phyloP scores from a whole-genome alignment of 2,329 filamentous ascomycete genomes.

The Talaromyces amestolkiae region DNA sequence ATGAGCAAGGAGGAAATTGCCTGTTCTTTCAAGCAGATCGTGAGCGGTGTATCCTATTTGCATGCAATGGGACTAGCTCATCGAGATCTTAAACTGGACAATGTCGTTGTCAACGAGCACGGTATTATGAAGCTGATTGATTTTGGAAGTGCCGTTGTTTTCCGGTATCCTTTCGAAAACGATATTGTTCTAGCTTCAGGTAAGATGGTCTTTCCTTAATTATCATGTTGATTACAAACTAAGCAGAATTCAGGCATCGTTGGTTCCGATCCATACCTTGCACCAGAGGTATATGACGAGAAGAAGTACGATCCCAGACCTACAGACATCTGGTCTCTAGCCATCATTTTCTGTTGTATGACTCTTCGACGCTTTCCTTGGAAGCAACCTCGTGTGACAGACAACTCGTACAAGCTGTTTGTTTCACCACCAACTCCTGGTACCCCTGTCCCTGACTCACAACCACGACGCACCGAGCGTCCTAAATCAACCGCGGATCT shows the following conservation, averaged over 20 bases:
- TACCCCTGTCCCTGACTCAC: slow-evolving; percentile 44
- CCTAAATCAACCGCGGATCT: slow-evolving; percentile 39
- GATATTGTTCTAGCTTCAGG: slow-evolving; percentile 78
- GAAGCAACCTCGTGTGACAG: slow-evolving; percentile 87
- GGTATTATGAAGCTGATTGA: slow-evolving; percentile 99
- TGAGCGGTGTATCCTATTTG: slow-evolving; percentile 90
- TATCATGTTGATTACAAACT: neutral
- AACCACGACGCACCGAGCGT: slow-evolving; percentile 32
- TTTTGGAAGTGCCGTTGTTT: slow-evolving; percentile 95
- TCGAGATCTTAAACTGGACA: slow-evolving; percentile 93
- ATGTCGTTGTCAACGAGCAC: slow-evolving; percentile 92
- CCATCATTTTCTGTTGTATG: slow-evolving; percentile 99
- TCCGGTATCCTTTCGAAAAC: slow-evolving; percentile 94
- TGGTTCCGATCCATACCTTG: slow-evolving; percentile 91
- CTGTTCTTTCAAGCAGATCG: slow-evolving; percentile 89
- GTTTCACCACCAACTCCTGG: slow-evolving; percentile 79
- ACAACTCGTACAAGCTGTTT: slow-evolving; percentile 95
- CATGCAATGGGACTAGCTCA: slow-evolving; percentile 95
- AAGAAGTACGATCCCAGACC: slow-evolving; percentile 91
- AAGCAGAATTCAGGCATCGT: slow-evolving; percentile 59
- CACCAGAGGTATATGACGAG: slow-evolving; percentile 93
- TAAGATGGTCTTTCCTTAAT: slow-evolving; percentile 49
- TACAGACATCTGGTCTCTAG: slow-evolving; percentile 95
- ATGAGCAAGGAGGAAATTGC: slow-evolving; percentile 90
- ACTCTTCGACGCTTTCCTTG: slow-evolving; percentile 90